Percentiles rank a stretch among this genome's conserved stretches.
Conservation (phyloP, 495 filamentous ascomycete genomes). For the Durotheca rogersii region DNA sequence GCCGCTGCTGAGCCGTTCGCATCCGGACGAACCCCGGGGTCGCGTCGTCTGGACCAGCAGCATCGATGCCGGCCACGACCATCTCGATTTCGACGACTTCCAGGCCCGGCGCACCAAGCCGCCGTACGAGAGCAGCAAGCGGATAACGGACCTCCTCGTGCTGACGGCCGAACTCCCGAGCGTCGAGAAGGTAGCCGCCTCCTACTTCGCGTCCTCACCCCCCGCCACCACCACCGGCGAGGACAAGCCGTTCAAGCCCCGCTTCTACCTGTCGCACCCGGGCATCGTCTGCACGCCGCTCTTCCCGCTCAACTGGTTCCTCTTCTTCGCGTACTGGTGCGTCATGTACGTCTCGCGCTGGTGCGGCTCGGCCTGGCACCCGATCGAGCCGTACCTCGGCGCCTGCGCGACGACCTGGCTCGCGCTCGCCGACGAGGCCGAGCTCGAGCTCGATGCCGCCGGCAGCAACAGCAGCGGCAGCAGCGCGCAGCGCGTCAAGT, state of each 20-base stretch:
- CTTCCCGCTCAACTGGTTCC: slow-evolving; percentile 64
- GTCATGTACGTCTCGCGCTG: slow-evolving; percentile 72
- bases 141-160: slow-evolving; percentile 77
- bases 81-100: slow-evolving; percentile 67
- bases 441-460: slow-evolving; percentile 60
- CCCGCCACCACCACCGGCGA: slow-evolving; percentile 1
- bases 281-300: slow-evolving; percentile 83
- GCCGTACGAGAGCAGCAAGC: slow-evolving; percentile 84
- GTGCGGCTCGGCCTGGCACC: slow-evolving; percentile 87
- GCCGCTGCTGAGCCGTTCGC: slow-evolving; percentile 61
- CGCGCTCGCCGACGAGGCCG: slow-evolving; percentile 65
- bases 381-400: slow-evolving; percentile 70
- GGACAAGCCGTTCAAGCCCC: slow-evolving; percentile 31
- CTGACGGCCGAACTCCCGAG: slow-evolving; percentile 71
- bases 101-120: slow-evolving; percentile 62
- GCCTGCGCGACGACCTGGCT: slow-evolving; percentile 77
- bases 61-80: slow-evolving; percentile 62
- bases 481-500: slow-evolving; percentile 70
- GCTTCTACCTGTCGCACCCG: slow-evolving; percentile 76
- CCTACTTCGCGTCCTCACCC: slow-evolving; percentile 37
- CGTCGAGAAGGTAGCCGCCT: slow-evolving; percentile 55
- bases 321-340: slow-evolving; percentile 58
- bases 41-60: slow-evolving; percentile 85
- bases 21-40: slow-evolving; percentile 40
- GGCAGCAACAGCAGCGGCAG: too few relatives aligned